Percentiles rank a stretch among this genome's conserved stretches.
Conservation (phyloP, 768 basidiomycete species). For the Calvatia gigantea region DNA sequence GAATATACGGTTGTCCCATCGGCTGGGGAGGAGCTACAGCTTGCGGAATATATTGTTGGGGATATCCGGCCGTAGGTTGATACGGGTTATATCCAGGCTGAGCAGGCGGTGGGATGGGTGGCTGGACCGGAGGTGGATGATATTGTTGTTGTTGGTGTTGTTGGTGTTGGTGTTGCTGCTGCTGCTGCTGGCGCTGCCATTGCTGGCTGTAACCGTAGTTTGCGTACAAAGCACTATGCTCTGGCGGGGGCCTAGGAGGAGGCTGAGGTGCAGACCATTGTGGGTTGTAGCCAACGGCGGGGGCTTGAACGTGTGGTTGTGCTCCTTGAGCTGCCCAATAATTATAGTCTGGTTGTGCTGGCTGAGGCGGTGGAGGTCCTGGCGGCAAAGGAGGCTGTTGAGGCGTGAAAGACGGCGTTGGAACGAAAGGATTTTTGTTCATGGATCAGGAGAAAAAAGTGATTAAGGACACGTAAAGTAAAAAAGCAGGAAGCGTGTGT, state of each 20-base stretch:
- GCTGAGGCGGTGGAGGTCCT: conserved; percentile 72
- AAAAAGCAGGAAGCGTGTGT: conserved; percentile 1
- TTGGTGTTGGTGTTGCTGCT: conserved; percentile 41
- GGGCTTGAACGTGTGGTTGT: conserved; percentile 49
- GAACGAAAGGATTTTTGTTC: conserved; percentile 85
- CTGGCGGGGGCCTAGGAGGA: conserved; percentile 58
- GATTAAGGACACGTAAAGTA: conserved; percentile 9
- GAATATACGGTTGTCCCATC: conserved; percentile 49
- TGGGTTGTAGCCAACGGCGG: conserved; percentile 50
- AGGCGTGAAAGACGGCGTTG: conserved; percentile 62
- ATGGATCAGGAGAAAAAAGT: conserved; percentile 30
- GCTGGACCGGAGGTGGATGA: conserved; percentile 51
- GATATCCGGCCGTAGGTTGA: conserved; percentile 64
- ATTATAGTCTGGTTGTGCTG: conserved; percentile 67
- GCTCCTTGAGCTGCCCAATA: conserved; percentile 70
- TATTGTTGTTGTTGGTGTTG: conserved; percentile 43
- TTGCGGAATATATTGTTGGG: conserved; percentile 67
- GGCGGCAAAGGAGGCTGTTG: conserved; percentile 78
- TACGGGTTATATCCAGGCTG: conserved; percentile 74
- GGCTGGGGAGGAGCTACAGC: conserved; percentile 47
- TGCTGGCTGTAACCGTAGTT: conserved; percentile 89
- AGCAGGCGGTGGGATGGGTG: conserved; percentile 49
- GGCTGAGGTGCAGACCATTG: conserved; percentile 68
- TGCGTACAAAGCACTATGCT: conserved; percentile 83
- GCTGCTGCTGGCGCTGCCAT: conserved; percentile 69